These are phyloP conservation scores for Aspergillus sojae DNA, from an alignment of 2,329 filamentous ascomycete genomes.

Conservation along the genomic window DNA sequence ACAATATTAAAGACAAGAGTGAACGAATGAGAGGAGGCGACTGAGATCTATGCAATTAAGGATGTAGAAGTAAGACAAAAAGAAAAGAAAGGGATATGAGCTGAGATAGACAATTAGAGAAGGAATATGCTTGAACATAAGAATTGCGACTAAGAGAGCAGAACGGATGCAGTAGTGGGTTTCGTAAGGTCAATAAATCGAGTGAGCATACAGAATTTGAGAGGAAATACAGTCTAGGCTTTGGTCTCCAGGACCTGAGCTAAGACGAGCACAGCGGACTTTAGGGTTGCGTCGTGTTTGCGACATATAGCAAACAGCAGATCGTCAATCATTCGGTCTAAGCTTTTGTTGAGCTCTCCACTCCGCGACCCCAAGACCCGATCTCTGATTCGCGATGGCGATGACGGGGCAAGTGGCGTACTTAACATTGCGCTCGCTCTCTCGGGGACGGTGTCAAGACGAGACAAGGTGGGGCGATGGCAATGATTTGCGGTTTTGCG, in stretches of 20 bases:
- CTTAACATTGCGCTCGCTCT: constrained; percentile 38
- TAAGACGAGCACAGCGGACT: constrained; percentile 40
- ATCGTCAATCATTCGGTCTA: constrained; percentile 41
- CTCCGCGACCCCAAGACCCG: constrained; percentile 34
- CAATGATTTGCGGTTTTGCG: constrained; percentile 25
- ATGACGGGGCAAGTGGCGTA: constrained; percentile 31
- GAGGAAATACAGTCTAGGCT: constrained; percentile 15
- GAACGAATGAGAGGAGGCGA: constrained; percentile 2
- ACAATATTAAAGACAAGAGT: not conserved
- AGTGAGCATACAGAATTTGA: constrained; percentile 5
- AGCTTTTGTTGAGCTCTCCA: constrained; percentile 31
- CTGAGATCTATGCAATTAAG: constrained; percentile 12
- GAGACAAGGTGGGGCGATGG: constrained; percentile 23
- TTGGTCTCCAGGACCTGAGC: constrained; percentile 42
- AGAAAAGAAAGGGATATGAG: constrained; percentile 1
- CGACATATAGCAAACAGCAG: constrained; percentile 41
- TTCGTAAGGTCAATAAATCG: not conserved
- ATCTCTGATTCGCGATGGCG: constrained; percentile 32
- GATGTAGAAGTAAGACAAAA: not conserved
- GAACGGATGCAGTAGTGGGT: constrained; percentile 7
- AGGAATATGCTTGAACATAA: not conserved
- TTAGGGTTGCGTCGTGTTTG: constrained; percentile 37
- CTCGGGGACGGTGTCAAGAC: constrained; percentile 35
- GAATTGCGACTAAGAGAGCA: not conserved
- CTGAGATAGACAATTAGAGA: not conserved